Base-by-base conservation (phyloP, 1,284 basidiomycete genomes). In the Sphaerobolus stellatus region DNA sequence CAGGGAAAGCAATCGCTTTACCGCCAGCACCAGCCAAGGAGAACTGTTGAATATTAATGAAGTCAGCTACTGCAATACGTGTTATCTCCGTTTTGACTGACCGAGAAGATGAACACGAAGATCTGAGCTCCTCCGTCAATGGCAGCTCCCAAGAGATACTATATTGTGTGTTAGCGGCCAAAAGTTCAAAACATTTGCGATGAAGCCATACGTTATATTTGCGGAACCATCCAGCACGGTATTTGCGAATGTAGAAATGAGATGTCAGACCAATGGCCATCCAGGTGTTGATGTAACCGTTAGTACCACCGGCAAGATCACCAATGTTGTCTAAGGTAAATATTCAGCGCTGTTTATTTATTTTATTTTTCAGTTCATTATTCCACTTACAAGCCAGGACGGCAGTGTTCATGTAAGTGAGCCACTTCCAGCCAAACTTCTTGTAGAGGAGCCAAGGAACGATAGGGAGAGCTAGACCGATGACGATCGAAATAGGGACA, bases 201-300 rank as follows among this genome's bases (percentile, higher is more conserved):
- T 4, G 25, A 29, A 13, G 22, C 31, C 52, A 25, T 22, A 53
- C 52, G 44, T 53, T 53, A 33, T 53, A 53, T 29, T 53, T 53
- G 25, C 52, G 28, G 33, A 53, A 53, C 52, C 52, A 53, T 20
- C 44, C 52, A 5, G 52, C 52, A 18, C 45, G 43, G 22, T 53
- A 53, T 34, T 48, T 53, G 7, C 52, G 8, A 30, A 53, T 53
- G 43, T 53, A 53, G 27, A 53, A 53, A 28, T 53, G 52, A 11
- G 52, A 53, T 47, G 52, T 53, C 11, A 53, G 44, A 31, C 52
- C 52, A n/a, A 53, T 53, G 2, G 34, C 41, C 52, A 53, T 53
- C 52, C 52, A 53, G 18, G 52, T 53, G 31, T 53, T 53, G 20
- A 53, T 53, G n/a, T 53, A 53, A 16, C 52, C 52, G 29, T 53